Base-by-base conservation (phyloP, 2,329 filamentous ascomycete species). In the Sphaerostilbella broomeana region DNA sequence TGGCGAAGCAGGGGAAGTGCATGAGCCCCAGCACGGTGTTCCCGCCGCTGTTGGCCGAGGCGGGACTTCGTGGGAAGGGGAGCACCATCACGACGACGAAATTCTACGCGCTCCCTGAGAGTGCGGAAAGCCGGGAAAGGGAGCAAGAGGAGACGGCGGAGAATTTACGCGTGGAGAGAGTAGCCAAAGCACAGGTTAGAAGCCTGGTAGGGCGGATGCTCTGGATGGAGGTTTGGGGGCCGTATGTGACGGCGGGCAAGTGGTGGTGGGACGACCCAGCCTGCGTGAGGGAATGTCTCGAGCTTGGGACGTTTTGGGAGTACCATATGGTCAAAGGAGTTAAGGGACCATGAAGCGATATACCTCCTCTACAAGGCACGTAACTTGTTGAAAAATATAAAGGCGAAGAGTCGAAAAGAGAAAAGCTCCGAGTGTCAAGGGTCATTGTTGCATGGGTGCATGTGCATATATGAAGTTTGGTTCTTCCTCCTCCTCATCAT, bases 181-280 rank as follows among this genome's bases (percentile, higher is more conserved):
- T 62, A 35, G 48, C 57, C 1, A 65, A 67, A 45, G 62, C 58
- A 2, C 66, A 77, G 50, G 61, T 80, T 4, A 68, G 69, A 40
- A 73, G 65, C 40, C 55, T 71, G 2, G 63, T 75, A 1, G 75
- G 74, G 0, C 66, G 74, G 24, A 69, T 75, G 63, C 58, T 81
- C 13, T 81, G 77, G 77, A 66, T 68, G 50, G 71, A 79, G 49
- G 67, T 76, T 10, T 81, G 77, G 77, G 76, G 77, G 0, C 51
- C 54, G 3, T 70, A 66, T 43, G 67, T 77, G 7, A 65, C 62
- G 3, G 65, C 64, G 0, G 56, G 66, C 5, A 60, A 53, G 29
- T 79, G 75, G 75, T 81, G 77, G 77, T 81, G 77, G 77, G 73
- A 81, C 28, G 70, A 79, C 21, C 56, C 62, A 10, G 64, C 57